A percentile compares a stretch with the other conserved stretches of the same genome.
phyloP scores from a whole-genome alignment of 306 rosid species.

The Hippophae tibetana region DNA sequence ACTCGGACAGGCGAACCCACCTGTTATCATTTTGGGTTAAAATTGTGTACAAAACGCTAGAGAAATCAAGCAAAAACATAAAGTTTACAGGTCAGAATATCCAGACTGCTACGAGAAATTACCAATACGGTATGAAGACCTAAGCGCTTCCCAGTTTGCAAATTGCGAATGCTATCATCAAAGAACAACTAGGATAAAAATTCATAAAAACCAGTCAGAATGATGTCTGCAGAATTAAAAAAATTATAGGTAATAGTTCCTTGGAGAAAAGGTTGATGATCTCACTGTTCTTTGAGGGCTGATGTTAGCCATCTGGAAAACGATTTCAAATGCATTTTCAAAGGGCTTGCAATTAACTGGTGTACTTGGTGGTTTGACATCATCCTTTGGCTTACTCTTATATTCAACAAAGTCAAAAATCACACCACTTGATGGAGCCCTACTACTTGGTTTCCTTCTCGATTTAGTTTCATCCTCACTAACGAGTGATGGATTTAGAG shows the following conservation, averaged over 20 bases:
- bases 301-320: constrained; percentile 52
- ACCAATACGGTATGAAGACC: constrained; percentile 75
- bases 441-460: not conserved
- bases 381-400: constrained; percentile 25
- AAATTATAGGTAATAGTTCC: not conserved
- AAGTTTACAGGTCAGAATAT: not conserved
- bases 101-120: constrained; percentile 8
- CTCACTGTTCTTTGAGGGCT: constrained; percentile 71
- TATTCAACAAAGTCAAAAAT: constrained; percentile 26
- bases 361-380: constrained; percentile 35
- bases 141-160: constrained; percentile 43
- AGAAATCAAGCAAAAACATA: not conserved
- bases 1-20: constrained; percentile 48
- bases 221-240: not conserved
- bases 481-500: constrained; percentile 42
- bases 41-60: not conserved
- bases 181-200: constrained; percentile 55
- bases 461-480: constrained; percentile 21
- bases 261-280: not conserved
- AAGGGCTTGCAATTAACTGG: constrained; percentile 82
- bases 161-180: constrained; percentile 63
- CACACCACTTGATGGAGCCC: not conserved
- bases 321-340: constrained; percentile 50
- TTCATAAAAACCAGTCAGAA: not conserved
- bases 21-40: constrained; percentile 28